These are phyloP conservation scores for Melastoma malabathricum DNA, from an alignment of 345 rosid genomes.

Conservation along the genomic window DNA sequence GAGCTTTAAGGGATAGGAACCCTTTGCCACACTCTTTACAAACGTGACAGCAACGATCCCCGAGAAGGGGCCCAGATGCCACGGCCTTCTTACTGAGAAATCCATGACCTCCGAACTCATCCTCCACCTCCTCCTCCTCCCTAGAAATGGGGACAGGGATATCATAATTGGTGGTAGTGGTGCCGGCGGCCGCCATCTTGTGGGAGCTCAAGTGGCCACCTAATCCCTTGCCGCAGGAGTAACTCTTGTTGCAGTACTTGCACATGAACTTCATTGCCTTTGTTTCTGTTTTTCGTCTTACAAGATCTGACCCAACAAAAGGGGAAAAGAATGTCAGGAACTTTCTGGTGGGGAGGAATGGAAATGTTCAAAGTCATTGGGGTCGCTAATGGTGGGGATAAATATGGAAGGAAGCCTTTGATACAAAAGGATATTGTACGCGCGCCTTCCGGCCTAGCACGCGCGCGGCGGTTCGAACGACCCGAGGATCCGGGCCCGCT, in stretches of 20 bases:
- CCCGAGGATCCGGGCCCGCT: too few relatives aligned
- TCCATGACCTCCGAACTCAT: slow-evolving; percentile 13
- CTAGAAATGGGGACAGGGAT: slow-evolving; percentile 2
- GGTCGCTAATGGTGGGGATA: slow-evolving; percentile 44
- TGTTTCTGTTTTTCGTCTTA: slow-evolving; percentile 17
- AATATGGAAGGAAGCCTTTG: slow-evolving; percentile 2
- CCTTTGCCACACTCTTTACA: slow-evolving; percentile 89
- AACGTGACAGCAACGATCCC: slow-evolving; percentile 28
- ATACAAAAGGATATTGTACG: background rate
- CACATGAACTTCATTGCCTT: slow-evolving; percentile 38
- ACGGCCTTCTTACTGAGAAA: slow-evolving; percentile 55
- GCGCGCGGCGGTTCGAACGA: too few relatives aligned
- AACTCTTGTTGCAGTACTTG: slow-evolving; percentile 64
- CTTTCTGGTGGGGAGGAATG: slow-evolving; percentile 7
- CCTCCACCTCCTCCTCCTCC: slow-evolving; percentile 17
- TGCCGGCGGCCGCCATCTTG: slow-evolving; percentile 3
- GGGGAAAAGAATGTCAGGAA: slow-evolving; percentile 4
- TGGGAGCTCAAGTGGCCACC: slow-evolving; percentile 93
- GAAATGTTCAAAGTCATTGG: slow-evolving; percentile 6
- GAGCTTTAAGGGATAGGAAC: slow-evolving; percentile 69
- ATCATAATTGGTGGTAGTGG: background rate
- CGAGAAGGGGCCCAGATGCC: slow-evolving; percentile 41
- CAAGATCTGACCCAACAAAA: slow-evolving; percentile 15
- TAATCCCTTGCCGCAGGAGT: slow-evolving; percentile 69
- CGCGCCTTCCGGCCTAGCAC: too few relatives aligned